Evolutionary conservation across 1,284 basidiomycete genomes (phyloP), one percentile per base, ranked within the genome.

Genomic region (Cryptococcus sp.): DNA sequence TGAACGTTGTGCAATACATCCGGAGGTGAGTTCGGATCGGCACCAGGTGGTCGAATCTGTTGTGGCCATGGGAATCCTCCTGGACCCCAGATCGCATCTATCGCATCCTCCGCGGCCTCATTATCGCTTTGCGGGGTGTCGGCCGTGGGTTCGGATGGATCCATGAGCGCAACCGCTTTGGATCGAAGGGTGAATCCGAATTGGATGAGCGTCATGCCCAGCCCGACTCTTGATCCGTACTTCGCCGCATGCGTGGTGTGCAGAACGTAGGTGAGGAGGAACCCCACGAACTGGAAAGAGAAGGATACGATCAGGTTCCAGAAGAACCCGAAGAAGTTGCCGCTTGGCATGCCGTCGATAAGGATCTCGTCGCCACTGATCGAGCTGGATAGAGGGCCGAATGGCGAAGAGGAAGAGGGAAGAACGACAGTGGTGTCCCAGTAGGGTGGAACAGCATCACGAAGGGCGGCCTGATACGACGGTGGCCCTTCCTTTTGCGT

Each of bases 231-330:
- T 19, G 92, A 93, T 50, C 96, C 95, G 72, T 86, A 92, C 76
- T 94, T 94, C 54, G 90, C 92, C 0, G 95, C 93, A 73, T 99
- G 95, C 0, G 92, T 90, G n/a, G 89, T 90, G 76, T 92, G 90
- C 4, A 96, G 85, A 65, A 96, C 87, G 75, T 92, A 95, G 1
- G 92, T 94, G 79, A 95, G 87, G 68, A 95, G 82, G 85, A 95
- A 96, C 48, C 92, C 93, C 67, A 97, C 86, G 75, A 98, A 95
- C 78, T 97, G 93, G 87, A 99, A 98, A 78, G 93, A 91, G 80
- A 89, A 90, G 4, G 91, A 94, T 52, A 94, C 88, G 78, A 94
- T 84, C 61, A 92, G 57, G 59, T 80, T 80, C 79, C 79, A 80
- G 45, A 73, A 64, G 59, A 80, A 80, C 16, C 74, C 71, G 52